Conservation (phyloP, 164 flowering plant species). For the Piper longum region DNA sequence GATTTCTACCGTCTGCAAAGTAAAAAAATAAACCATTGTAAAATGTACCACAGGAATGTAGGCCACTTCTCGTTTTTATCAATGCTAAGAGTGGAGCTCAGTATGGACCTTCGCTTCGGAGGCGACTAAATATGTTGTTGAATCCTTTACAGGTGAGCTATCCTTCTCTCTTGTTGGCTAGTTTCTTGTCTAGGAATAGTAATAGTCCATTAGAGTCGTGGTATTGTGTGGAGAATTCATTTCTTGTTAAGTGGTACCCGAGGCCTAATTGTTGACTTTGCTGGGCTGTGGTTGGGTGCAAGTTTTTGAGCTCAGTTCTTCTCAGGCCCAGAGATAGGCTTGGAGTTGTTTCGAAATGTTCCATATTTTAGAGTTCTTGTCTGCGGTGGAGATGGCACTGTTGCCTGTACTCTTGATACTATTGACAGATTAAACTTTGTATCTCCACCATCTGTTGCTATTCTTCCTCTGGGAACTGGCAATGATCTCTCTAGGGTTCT, state of each 20-base stretch:
- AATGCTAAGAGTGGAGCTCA: conserved; percentile 73
- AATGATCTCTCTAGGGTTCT: conserved; percentile 70
- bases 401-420: conserved; percentile 76
- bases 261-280: neutral
- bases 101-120: conserved; percentile 37
- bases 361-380: conserved; percentile 59
- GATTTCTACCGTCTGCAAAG: conserved; percentile 4
- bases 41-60: conserved; percentile 54
- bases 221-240: neutral
- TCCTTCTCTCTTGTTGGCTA: neutral
- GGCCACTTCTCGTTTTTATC: conserved; percentile 70
- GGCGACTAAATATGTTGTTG: conserved; percentile 50
- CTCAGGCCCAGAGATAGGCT: conserved; percentile 56
- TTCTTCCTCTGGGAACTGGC: conserved; percentile 74
- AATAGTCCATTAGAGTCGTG: neutral
- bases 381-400: conserved; percentile 86
- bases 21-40: conserved; percentile 30
- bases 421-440: conserved; percentile 58
- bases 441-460: conserved; percentile 77
- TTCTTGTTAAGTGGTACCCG: neutral
- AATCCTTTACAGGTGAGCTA: conserved; percentile 68
- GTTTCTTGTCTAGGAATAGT: neutral
- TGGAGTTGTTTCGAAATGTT: conserved; percentile 37
- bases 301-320: conserved; percentile 53
- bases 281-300: conserved; percentile 13